Percentiles rank a stretch among this genome's conserved stretches.
Conservation (phyloP, 371 early-diverging fungal genomes). For the Syncephalastrum contaminatum region DNA sequence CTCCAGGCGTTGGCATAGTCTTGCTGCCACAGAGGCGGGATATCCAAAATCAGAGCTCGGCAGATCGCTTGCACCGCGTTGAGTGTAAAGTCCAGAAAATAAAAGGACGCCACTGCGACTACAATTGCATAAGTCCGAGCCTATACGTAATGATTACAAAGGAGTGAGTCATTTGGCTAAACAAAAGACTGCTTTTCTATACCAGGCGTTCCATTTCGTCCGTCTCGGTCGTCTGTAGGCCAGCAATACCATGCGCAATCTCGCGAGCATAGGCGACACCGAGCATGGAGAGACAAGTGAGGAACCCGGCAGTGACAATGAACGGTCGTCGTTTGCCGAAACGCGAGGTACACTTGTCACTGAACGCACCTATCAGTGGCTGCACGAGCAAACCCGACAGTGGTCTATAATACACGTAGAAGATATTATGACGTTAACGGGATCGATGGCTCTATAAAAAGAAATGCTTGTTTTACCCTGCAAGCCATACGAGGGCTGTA, state of each 20-base stretch:
- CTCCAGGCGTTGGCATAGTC: conserved; percentile 74
- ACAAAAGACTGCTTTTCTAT: conserved; percentile 10
- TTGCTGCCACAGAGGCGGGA: conserved; percentile 69
- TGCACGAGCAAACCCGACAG: conserved; percentile 59
- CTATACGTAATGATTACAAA: conserved; percentile 1
- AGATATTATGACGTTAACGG: no score
- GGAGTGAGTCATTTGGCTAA: background rate
- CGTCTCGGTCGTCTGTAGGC: conserved; percentile 32
- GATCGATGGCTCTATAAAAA: no score
- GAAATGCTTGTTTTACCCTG: conserved; percentile 38
- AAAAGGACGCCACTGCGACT: conserved; percentile 72
- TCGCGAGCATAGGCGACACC: conserved; percentile 70
- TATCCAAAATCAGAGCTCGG: conserved; percentile 77
- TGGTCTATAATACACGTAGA: conserved; percentile 28
- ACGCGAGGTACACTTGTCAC: conserved; percentile 58
- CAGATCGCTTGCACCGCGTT: conserved; percentile 73
- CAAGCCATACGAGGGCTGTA: conserved; percentile 75
- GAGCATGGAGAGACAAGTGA: conserved; percentile 60
- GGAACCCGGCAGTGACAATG: conserved; percentile 56
- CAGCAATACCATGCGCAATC: conserved; percentile 26
- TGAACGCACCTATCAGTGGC: conserved; percentile 59
- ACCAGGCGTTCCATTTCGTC: conserved; percentile 53
- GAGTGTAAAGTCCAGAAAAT: conserved; percentile 77
- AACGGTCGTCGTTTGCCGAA: conserved; percentile 65
- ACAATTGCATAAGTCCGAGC: conserved; percentile 33